Evolutionary conservation across 768 basidiomycete genomes (phyloP), one percentile per base, ranked within the genome.

Genomic region (Mycena haematopus): DNA sequence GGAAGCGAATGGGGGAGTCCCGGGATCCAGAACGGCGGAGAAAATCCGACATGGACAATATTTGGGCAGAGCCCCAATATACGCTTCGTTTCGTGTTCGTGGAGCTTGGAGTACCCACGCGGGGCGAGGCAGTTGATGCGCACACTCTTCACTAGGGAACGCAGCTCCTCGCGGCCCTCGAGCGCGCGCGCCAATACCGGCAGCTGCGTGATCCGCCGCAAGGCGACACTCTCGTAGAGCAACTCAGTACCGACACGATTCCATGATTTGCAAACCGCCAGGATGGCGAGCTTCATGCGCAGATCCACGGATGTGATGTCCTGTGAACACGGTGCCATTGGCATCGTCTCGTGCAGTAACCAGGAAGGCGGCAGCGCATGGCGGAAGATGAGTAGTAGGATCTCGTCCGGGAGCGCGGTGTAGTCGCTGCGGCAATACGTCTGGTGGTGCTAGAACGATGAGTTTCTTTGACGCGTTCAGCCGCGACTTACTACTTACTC

Each of bases 181-280:
- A 70, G 45, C 5, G 65, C 52, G 6, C 36, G 24, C 9, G 46
- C 51, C 6, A 70, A 59, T 27, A 29, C 49, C 7, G 58, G 46
- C 10, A 66, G 3, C 38, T 68, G 69, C 0, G 21, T 21, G 19
- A 58, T 52, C 17, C 59, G 22, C 8, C 62, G 64, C 21, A 69
- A 17, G 17, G 36, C 42, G 0, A 68, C 52, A n/a, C 52, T 53
- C 25, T 66, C 65, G 51, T 68, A 70, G 2, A 68, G 55, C 36
- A 68, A 15, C 25, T 40, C 58, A 14, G 42, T 35, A 21, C 60
- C 68, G 19, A 52, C 55, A 7, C 33, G 54, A 36, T 62, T 25
- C 65, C 61, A 68, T 1, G 55, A 36, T 46, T 50, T 68, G 51
- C 58, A 62, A 22, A 66, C 65, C 8, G 7, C 24, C 14, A 66